Base-by-base conservation (phyloP, 1,284 basidiomycete species). In the Gastroboletus turbinatus region DNA sequence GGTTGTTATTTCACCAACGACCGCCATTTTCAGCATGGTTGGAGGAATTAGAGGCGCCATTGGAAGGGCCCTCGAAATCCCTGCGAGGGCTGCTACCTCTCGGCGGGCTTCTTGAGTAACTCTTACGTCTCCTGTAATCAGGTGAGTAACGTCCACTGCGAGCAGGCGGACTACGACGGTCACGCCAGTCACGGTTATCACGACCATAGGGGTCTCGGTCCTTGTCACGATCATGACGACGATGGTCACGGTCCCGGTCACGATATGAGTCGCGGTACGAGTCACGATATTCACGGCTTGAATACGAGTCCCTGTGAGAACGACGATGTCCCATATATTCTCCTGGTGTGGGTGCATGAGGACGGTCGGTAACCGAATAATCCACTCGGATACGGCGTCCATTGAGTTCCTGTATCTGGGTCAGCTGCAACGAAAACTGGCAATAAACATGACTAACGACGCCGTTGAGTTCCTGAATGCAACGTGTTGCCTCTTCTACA, bases 321-420 rank as follows among this genome's bases (percentile, higher is more conserved):
- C 91, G 87, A 63, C 90, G 87, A 65, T 92, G 90, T 17, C 95
- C 94, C 89, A 96, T 96, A 77, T 99, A 99, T 76, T 98, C 92
- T 60, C 96, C 96, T 5, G 97, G 96, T 16, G 96, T 99, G 11
- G 97, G 94, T 16, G 92, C 88, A 75, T 99, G 96, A 27, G 96
- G 90, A 53, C 92, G 86, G 61, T 90, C 85, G 5, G 97, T 99
- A 42, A 96, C 91, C 1, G 94, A 98, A 71, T 90, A 99, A 73
- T 99, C 96, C 48, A 99, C 96, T 54, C 96, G 93, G 67, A 99
- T 96, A 49, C 90, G 85, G 56, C 96, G 92, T 25, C 96, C 96
- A 67, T 99, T 96, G 55, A 99, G 80, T 63, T 96, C 94, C 90
- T 92, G 30, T 29, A 48, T 4, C 23, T 39, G 46, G 19, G 35